Conservation (phyloP, 2,329 filamentous ascomycete species). For the Trichophyton simii region DNA sequence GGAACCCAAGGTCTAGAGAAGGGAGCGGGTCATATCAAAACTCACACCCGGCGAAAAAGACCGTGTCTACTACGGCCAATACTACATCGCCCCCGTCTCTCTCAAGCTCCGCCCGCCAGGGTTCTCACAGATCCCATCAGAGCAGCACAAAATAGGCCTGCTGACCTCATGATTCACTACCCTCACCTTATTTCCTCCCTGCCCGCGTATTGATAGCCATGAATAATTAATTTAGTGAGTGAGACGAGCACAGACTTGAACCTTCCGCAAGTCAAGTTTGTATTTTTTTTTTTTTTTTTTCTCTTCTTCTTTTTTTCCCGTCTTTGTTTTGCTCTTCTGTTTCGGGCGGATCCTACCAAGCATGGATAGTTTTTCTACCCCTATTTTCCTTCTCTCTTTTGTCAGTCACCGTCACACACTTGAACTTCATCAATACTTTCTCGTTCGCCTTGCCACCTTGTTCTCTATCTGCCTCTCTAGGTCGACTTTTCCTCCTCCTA, state of each 20-base stretch:
- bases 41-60: conserved; percentile 11
- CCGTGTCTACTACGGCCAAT: conserved; percentile 5
- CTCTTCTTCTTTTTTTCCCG: too few species aligned
- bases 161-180: not conserved
- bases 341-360: not conserved
- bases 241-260: not conserved
- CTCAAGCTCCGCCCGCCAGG: not conserved
- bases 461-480: not conserved
- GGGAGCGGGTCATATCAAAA: conserved; percentile 32
- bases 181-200: not conserved
- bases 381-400: conserved; percentile 3
- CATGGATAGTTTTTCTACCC: not conserved
- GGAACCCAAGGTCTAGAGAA: conserved; percentile 23
- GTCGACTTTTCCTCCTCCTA: not conserved
- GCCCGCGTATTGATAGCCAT: not conserved
- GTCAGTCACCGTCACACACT: not conserved
- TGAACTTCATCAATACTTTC: not conserved
- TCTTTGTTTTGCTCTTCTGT: not conserved
- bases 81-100: not conserved
- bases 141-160: not conserved
- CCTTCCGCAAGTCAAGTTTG: not conserved
- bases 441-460: not conserved
- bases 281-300: not conserved
- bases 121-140: conserved; percentile 5
- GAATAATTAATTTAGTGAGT: not conserved